These are phyloP conservation scores for Phaeosphaeriaceae sp. DNA, from an alignment of 2,329 filamentous ascomycete species.

Conservation along the genomic window DNA sequence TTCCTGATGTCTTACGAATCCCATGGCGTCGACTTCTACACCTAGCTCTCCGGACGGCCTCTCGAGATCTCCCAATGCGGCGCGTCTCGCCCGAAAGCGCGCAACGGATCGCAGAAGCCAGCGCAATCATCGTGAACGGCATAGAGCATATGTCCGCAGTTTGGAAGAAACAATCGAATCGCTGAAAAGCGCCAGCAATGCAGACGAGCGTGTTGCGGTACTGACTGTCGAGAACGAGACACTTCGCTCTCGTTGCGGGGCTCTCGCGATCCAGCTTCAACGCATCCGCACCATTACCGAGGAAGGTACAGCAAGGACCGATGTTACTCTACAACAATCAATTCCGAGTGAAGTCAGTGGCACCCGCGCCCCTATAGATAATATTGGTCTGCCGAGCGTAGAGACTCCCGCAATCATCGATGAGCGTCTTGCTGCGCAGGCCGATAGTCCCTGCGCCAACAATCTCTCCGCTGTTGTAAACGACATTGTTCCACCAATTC, in stretches of 20 bases:
- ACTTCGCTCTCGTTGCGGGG: neutral
- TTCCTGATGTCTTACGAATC: neutral
- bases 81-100: neutral
- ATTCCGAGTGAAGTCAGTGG: neutral
- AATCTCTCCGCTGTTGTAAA: neutral
- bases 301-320: neutral
- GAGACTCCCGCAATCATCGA: neutral
- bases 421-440: neutral
- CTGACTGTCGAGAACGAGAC: neutral
- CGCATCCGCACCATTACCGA: neutral
- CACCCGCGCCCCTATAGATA: neutral
- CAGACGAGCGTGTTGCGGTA: neutral
- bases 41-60: neutral
- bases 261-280: neutral
- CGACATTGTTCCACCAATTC: neutral
- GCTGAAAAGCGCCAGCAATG: neutral
- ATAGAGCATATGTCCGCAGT: neutral
- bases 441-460: neutral
- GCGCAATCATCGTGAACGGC: neutral
- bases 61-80: neutral
- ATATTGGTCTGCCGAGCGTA: neutral
- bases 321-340: neutral
- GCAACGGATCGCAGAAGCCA: neutral
- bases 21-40: neutral
- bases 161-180: neutral